Conservation (phyloP, 331 rosid species). For the Acacia pycnantha region DNA sequence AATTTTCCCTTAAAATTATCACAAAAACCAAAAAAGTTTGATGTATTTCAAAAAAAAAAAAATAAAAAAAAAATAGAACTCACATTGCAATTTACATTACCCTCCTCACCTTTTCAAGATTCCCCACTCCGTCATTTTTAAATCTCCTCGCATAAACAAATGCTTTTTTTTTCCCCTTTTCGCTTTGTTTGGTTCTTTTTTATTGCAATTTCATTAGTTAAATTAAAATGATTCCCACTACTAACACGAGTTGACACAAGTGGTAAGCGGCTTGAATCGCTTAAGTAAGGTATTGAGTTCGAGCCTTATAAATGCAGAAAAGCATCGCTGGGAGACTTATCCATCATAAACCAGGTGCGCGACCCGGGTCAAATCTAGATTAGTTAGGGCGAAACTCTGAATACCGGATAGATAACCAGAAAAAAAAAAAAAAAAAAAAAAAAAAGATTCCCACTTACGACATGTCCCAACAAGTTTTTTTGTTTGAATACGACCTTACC, state of each 20-base stretch:
- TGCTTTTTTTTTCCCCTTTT: not conserved
- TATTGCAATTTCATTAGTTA: not conserved
- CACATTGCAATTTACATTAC: not conserved
- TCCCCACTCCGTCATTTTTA: not conserved
- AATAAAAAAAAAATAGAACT: not conserved
- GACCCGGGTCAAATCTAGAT: too few species aligned
- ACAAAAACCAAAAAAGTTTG: too few species aligned
- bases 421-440: too few species aligned
- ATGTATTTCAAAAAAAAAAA: too few species aligned
- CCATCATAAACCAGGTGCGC: too few species aligned
- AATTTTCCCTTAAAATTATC: conserved; percentile 17
- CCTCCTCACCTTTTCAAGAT: not conserved
- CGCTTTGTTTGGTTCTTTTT: not conserved
- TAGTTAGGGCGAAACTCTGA: too few species aligned
- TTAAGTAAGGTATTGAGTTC: too few species aligned
- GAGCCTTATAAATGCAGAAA: too few species aligned
- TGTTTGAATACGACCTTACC: not conserved
- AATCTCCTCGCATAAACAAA: not conserved
- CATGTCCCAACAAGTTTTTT: not conserved
- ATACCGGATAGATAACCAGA: too few species aligned
- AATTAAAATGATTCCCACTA: not conserved
- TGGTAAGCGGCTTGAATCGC: too few species aligned
- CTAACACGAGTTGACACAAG: too few species aligned
- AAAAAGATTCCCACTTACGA: not conserved
- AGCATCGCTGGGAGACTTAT: too few species aligned